phyloP scores from a whole-genome alignment of 768 basidiomycete genomes.

The Hygrophorus pudorinus region DNA sequence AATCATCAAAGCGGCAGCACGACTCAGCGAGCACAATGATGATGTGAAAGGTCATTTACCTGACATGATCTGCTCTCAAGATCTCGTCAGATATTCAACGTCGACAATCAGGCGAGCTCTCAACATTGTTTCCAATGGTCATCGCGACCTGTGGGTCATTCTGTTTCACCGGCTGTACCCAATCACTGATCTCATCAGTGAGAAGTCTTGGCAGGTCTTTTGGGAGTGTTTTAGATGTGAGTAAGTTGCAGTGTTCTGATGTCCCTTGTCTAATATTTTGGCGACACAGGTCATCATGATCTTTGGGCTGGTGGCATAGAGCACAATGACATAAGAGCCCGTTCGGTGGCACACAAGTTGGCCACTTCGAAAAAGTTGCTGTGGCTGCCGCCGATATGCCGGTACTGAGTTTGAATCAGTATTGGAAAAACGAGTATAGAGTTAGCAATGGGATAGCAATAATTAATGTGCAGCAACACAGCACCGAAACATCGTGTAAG shows the following conservation, averaged over 20 bases:
- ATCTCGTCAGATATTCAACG: conserved; percentile 1
- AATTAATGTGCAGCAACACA: too few species aligned
- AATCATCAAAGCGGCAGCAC: conserved; percentile 4
- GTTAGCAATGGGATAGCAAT: too few species aligned
- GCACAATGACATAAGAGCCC: too few species aligned
- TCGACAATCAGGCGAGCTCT: neutral
- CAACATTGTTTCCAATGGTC: neutral
- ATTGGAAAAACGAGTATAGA: too few species aligned
- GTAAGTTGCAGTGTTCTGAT: neutral
- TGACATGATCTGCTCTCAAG: conserved; percentile 5
- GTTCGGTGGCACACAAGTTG: too few species aligned
- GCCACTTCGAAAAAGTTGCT: too few species aligned
- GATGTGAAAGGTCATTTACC: conserved; percentile 10
- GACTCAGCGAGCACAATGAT: neutral
- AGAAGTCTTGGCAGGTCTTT: conserved; percentile 1
- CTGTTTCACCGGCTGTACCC: conserved; percentile 3
- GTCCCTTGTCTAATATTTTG: neutral
- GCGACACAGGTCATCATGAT: conserved; percentile 15
- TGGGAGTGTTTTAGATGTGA: conserved; percentile 3
- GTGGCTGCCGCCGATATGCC: too few species aligned
- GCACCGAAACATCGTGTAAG: too few species aligned
- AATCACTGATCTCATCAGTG: too few species aligned
- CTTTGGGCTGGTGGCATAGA: conserved; percentile 18
- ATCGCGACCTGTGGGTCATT: neutral
- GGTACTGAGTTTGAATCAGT: too few species aligned